Conservation (phyloP, 495 filamentous ascomycete genomes). For the Acidomyces sp. region DNA sequence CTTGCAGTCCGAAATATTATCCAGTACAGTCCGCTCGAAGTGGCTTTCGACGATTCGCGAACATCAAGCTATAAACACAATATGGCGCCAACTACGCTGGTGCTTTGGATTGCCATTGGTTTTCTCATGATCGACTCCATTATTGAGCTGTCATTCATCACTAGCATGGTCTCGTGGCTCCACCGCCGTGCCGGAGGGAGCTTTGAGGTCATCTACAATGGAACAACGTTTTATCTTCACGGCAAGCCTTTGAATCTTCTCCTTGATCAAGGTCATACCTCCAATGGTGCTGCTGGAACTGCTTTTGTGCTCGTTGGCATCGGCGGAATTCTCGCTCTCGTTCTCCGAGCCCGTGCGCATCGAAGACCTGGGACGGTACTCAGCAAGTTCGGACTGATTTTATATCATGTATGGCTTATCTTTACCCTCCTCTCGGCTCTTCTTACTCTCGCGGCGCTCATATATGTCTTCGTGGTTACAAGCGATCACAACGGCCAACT, state of each 20-base stretch:
- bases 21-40: no score
- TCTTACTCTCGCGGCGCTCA: slow-evolving; percentile 6
- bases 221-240: slow-evolving; percentile 7
- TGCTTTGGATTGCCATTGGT: slow-evolving; percentile 8
- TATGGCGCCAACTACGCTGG: neutral
- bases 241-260: slow-evolving; percentile 15
- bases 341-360: slow-evolving; percentile 12
- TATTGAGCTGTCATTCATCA: slow-evolving; percentile 9
- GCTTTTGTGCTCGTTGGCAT: slow-evolving; percentile 12
- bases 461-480: slow-evolving; percentile 12
- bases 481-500: slow-evolving; percentile 4
- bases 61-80: no score
- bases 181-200: slow-evolving; percentile 9
- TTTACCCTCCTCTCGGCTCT: slow-evolving; percentile 5
- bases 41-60: no score
- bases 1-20: no score
- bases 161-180: slow-evolving; percentile 12
- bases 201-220: slow-evolving; percentile 7
- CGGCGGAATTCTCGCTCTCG: slow-evolving; percentile 9
- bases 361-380: no score
- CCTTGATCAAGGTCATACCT: slow-evolving; percentile 15
- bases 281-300: slow-evolving; percentile 18
- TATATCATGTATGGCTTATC: slow-evolving; percentile 13
- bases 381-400: neutral
- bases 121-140: slow-evolving; percentile 8